phyloP scores from a whole-genome alignment of 1,284 basidiomycete species.

The Austroboletus novae-zelandiae region DNA sequence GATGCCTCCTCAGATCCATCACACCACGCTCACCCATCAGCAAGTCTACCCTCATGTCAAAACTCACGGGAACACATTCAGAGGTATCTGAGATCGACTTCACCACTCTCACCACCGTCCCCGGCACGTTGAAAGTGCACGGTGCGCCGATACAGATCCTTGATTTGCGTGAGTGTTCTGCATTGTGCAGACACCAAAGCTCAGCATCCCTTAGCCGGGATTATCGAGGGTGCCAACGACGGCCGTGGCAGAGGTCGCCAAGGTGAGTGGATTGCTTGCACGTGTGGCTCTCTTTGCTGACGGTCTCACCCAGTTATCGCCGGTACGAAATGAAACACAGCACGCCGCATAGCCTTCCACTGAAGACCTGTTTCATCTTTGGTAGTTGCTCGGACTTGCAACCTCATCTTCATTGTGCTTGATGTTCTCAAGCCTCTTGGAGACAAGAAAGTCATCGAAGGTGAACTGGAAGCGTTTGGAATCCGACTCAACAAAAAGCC shows the following conservation, averaged over 20 bases:
- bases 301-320: constrained; percentile 63
- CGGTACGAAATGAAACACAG: constrained; percentile 47
- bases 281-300: constrained; percentile 1
- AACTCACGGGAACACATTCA: constrained; percentile 95
- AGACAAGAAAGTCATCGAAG: constrained; percentile 90
- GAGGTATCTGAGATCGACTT: constrained; percentile 99
- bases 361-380: constrained; percentile 14
- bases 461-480: constrained; percentile 95
- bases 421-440: constrained; percentile 97
- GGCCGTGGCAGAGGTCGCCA: constrained; percentile 97
- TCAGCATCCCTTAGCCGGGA: constrained; percentile 66
- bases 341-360: constrained; percentile 4
- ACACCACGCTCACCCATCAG: constrained; percentile 1
- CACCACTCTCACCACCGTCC: constrained; percentile 91
- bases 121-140: constrained; percentile 92
- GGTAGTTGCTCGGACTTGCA: constrained; percentile 92
- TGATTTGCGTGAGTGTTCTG: constrained; percentile 70
- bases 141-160: constrained; percentile 91
- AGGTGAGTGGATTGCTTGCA: constrained; percentile 46
- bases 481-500: constrained; percentile 96
- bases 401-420: constrained; percentile 97
- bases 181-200: background rate
- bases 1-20: background rate
- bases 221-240: constrained; percentile 98
- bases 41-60: constrained; percentile 96